Evolutionary conservation across 768 basidiomycete genomes (phyloP), one percentile per base, ranked within the genome.

Genomic region (Suillus weaverae): DNA sequence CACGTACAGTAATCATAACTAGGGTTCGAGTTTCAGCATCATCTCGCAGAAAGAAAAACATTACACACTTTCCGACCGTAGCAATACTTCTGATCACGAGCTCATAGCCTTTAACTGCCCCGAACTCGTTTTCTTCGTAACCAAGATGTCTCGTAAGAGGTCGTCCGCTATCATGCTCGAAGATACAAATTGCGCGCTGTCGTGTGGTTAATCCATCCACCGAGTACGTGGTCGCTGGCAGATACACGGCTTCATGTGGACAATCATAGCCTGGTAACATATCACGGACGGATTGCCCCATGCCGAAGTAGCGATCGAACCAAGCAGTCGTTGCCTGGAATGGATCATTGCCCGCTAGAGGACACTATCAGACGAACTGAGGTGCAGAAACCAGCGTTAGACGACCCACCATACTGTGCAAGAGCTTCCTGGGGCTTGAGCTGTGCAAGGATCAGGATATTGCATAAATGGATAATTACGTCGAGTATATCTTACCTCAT

Each of bases 251-350:
- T 57, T 88, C 86, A 65, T 82, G 75, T 5, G 89, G 89, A 67
- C 88, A 89, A 70, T 90, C 89, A 70, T 89, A 89, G 50, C 85
- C 83, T 1, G 83, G 81, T n/a, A 90, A 80, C 78, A 89, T 77
- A 44, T 87, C 82, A n/a, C 85, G 81, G n/a, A 84, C 82, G 5
- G 79, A 56, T 16, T 71, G 70, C 0, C 88, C 88, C 86, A 88
- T 88, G 41, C 88, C 88, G 67, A 89, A 89, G 70, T 79, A 83
- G 8, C 86, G 77, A 66, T 89, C 88, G 13, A 88, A 80, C 83
- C 85, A 89, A 2, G 85, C 86, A 5, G 88, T 86, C 0, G 83
- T 81, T 3, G 82, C 73, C 71, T 89, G 88, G 68, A 83, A 78
- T 10, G 89, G 89, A 68, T 89, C 87, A 65, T 81, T 83, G 0